These are phyloP conservation scores for Exophiala phaeomuriformis DNA, from an alignment of 2,329 filamentous ascomycete species.

Conservation along the genomic window DNA sequence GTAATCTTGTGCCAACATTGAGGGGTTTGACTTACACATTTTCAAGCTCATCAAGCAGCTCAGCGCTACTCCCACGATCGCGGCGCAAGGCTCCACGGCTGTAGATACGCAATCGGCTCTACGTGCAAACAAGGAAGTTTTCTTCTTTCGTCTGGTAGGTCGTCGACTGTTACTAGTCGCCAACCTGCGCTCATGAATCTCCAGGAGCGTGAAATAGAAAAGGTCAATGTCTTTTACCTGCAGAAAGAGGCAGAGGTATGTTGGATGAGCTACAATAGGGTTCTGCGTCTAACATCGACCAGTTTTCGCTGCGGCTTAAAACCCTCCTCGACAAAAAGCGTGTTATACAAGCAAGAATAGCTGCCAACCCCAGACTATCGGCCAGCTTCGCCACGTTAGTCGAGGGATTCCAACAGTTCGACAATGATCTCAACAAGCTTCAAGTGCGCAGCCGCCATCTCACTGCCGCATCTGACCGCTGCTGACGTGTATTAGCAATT, in stretches of 20 bases:
- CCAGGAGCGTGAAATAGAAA: slow-evolving; percentile 94
- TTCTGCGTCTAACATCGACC: background rate
- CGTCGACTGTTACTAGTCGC: background rate
- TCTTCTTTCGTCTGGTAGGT: slow-evolving; percentile 89
- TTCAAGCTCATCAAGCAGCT: slow-evolving; percentile 93
- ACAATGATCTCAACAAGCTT: slow-evolving; percentile 91
- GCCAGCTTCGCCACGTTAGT: slow-evolving; percentile 91
- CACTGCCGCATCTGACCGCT: too few species aligned
- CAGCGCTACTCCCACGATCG: slow-evolving; percentile 79
- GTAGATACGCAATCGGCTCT: slow-evolving; percentile 48
- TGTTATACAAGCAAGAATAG: slow-evolving; percentile 70
- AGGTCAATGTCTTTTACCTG: slow-evolving; percentile 95
- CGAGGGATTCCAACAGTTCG: slow-evolving; percentile 95
- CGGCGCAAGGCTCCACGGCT: slow-evolving; percentile 54
- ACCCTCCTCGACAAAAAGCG: slow-evolving; percentile 93
- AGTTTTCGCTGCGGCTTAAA: slow-evolving; percentile 89
- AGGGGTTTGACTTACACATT: slow-evolving; percentile 25
- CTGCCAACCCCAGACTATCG: slow-evolving; percentile 74
- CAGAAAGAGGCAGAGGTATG: slow-evolving; percentile 95
- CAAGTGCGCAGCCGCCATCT: slow-evolving; percentile 43
- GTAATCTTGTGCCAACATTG: slow-evolving; percentile 10
- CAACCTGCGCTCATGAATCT: slow-evolving; percentile 4
- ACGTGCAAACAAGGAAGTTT: slow-evolving; percentile 95
- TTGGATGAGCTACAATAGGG: slow-evolving; percentile 21
- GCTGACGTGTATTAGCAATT: slow-evolving; percentile 60